These are phyloP conservation scores for Chrysanthemum lavandulifolium DNA, from an alignment of 129 eudicot genomes.

Conservation along the genomic window DNA sequence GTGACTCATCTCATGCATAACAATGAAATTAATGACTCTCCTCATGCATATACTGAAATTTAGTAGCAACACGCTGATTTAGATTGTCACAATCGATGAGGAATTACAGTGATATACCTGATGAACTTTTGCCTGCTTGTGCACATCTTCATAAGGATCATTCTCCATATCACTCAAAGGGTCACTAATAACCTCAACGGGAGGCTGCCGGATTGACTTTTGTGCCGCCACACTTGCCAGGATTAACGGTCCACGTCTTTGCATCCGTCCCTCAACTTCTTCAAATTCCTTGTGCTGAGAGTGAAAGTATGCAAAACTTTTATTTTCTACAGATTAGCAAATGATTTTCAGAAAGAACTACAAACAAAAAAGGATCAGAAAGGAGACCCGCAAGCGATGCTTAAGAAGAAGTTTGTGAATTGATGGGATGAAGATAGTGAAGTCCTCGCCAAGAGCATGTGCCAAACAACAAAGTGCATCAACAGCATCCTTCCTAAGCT, in stretches of 20 bases:
- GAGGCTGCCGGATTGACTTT: conserved; percentile 59
- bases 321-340: conserved; percentile 5
- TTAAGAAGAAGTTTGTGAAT: conserved; percentile 81
- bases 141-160: conserved; percentile 58
- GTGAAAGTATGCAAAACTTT: background rate
- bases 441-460: conserved; percentile 96
- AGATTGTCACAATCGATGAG: background rate
- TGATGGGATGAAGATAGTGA: conserved; percentile 88
- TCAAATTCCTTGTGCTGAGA: conserved; percentile 93
- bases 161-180: conserved; percentile 86
- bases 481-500: conserved; percentile 88
- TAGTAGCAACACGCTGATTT: background rate
- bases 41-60: background rate
- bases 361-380: conserved; percentile 9
- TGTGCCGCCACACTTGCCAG: conserved; percentile 70
- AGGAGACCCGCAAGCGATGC: conserved; percentile 70
- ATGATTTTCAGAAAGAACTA: background rate
- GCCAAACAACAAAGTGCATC: conserved; percentile 98
- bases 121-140: conserved; percentile 56
- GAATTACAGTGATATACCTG: conserved; percentile 42
- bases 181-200: conserved; percentile 90
- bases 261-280: conserved; percentile 76
- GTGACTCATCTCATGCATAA: conserved; percentile 16
- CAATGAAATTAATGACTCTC: conserved; percentile 9
- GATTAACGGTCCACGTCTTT: conserved; percentile 64